Percentiles rank a stretch among this genome's conserved stretches.
These are phyloP conservation scores for Fonsecaea nubica DNA, from an alignment of 2,329 filamentous ascomycete species.

Conservation along the genomic window DNA sequence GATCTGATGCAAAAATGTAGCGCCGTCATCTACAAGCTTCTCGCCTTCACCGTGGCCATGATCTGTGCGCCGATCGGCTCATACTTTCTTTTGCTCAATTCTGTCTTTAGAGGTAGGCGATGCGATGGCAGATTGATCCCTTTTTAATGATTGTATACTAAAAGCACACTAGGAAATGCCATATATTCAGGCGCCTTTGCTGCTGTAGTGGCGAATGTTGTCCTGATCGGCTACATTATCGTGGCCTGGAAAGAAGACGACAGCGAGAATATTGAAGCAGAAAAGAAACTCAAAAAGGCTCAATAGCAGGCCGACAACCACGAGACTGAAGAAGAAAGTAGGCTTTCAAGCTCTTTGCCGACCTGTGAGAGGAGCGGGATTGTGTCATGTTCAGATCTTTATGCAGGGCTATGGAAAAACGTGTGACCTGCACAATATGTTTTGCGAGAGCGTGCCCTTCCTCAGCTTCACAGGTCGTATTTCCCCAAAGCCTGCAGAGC, in stretches of 20 bases:
- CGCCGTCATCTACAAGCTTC: conserved; percentile 81
- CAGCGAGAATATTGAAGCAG: conserved; percentile 73
- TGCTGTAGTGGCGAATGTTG: conserved; percentile 87
- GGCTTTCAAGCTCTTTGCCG: not conserved
- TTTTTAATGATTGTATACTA: not conserved
- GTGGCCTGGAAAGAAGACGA: conserved; percentile 90
- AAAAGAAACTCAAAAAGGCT: conserved; percentile 60
- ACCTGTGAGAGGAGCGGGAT: not conserved
- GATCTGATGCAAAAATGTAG: conserved; percentile 3
- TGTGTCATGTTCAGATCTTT: conserved; percentile 2
- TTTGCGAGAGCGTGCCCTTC: not conserved
- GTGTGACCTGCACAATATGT: conserved; percentile 23
- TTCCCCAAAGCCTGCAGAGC: not conserved
- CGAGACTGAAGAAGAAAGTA: no score
- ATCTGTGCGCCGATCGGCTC: conserved; percentile 82
- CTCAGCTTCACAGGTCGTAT: not conserved
- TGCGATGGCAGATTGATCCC: not conserved
- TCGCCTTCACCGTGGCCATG: conserved; percentile 92
- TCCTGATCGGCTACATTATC: conserved; percentile 86
- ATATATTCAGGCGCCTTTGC: conserved; percentile 86
- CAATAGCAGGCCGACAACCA: conserved; percentile 42
- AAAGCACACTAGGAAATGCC: conserved; percentile 70
- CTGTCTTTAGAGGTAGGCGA: conserved; percentile 72
- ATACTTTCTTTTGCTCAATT: conserved; percentile 82
- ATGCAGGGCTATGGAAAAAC: conserved; percentile 3